These are phyloP conservation scores for Ophiostoma triangulosporum DNA, from an alignment of 2,329 filamentous ascomycete species.

Conservation along the genomic window DNA sequence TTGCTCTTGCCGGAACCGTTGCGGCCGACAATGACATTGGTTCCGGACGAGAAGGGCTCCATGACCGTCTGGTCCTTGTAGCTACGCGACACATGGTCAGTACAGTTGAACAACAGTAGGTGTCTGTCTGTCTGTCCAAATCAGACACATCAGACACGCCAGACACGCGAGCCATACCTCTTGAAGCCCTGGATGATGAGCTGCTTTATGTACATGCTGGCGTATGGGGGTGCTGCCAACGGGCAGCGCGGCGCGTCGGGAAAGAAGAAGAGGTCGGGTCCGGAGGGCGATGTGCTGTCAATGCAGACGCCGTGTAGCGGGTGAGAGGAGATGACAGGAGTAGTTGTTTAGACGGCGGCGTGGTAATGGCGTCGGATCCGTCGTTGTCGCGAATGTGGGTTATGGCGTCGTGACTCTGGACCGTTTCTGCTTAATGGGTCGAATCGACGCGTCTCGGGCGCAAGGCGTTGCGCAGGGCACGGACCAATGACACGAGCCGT, in stretches of 20 bases:
- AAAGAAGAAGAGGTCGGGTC: background rate
- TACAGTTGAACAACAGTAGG: background rate
- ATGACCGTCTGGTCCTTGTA: conserved; percentile 99
- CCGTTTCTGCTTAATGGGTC: conserved; percentile 9
- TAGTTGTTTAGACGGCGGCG: background rate
- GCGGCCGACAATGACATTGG: conserved; percentile 96
- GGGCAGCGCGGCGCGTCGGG: conserved; percentile 13
- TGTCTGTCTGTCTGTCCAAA: too few relatives aligned
- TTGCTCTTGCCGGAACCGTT: conserved; percentile 99
- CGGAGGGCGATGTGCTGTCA: background rate
- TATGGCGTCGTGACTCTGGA: background rate
- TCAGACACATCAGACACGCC: too few relatives aligned
- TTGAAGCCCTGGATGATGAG: conserved; percentile 99
- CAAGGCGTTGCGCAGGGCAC: conserved; percentile 8
- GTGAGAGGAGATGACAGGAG: background rate
- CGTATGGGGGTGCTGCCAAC: conserved; percentile 18
- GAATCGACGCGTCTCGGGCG: conserved; percentile 14
- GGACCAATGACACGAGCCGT: conserved; percentile 7
- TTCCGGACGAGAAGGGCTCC: conserved; percentile 92
- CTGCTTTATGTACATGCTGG: conserved; percentile 94
- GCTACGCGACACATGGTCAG: conserved; percentile 32
- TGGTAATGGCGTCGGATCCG: conserved; percentile 1
- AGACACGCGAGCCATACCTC: conserved; percentile 41
- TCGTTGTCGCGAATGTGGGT: conserved; percentile 11
- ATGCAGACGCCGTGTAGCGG: background rate